phyloP scores from a whole-genome alignment of 2,329 filamentous ascomycete species.

The Trichoderma sp. region DNA sequence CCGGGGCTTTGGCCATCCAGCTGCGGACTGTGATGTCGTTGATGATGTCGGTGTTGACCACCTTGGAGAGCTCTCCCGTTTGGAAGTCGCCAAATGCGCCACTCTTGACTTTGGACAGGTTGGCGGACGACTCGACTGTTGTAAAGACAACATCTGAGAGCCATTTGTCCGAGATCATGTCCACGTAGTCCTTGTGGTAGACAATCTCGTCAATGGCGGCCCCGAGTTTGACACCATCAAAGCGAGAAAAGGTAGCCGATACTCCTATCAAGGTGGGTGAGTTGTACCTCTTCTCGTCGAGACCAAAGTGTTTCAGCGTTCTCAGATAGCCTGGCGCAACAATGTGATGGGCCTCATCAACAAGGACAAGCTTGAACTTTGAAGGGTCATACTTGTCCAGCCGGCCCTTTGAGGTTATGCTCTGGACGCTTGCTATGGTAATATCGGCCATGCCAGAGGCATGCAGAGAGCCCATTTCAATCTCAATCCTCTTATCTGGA shows the following conservation, averaged over 20 bases:
- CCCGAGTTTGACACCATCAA: slow-evolving; percentile 79
- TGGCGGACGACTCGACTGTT: slow-evolving; percentile 78
- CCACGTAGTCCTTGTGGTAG: slow-evolving; percentile 75
- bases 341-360: slow-evolving; percentile 97
- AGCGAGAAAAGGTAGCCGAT: slow-evolving; percentile 74
- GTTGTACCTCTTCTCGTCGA: slow-evolving; percentile 46
- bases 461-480: slow-evolving; percentile 82
- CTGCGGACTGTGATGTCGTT: slow-evolving; percentile 84
- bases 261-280: slow-evolving; percentile 77
- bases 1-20: slow-evolving; percentile 75
- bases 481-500: slow-evolving; percentile 74
- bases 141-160: slow-evolving; percentile 91
- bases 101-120: slow-evolving; percentile 68
- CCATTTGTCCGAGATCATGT: slow-evolving; percentile 83
- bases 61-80: slow-evolving; percentile 69
- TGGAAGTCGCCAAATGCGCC: slow-evolving; percentile 72
- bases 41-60: slow-evolving; percentile 75
- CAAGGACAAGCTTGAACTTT: slow-evolving; percentile 83
- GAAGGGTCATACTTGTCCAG: slow-evolving; percentile 78
- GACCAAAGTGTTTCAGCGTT: slow-evolving; percentile 73
- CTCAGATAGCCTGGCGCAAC: slow-evolving; percentile 78
- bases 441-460: slow-evolving; percentile 85
- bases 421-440: slow-evolving; percentile 86
- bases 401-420: slow-evolving; percentile 72
- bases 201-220: slow-evolving; percentile 91